Percentiles rank a stretch among this genome's conserved stretches.
Evolutionary conservation across 139 green algal genomes (phyloP).

Genomic region (Microglena sp.): DNA sequence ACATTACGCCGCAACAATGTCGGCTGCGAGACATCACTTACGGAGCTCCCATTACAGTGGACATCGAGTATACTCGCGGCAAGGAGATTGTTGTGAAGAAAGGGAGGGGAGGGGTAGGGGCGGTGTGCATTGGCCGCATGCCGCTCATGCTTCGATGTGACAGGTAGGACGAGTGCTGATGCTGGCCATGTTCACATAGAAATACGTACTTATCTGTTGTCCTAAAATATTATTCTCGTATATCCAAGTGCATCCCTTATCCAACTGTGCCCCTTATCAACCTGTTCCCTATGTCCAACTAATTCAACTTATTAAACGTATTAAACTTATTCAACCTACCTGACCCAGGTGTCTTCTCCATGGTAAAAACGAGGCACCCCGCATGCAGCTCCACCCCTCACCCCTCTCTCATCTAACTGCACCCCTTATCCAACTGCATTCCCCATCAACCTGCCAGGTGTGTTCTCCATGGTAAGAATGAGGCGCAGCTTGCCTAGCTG

Average conservation of each 20-base stretch:
- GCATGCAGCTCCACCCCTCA: background rate
- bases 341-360: too few relatives aligned
- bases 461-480: constrained; percentile 57
- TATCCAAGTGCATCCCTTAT: background rate
- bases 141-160: constrained; percentile 95
- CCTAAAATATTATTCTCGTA: background rate
- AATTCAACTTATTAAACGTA: too few relatives aligned
- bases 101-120: constrained; percentile 62
- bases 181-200: background rate
- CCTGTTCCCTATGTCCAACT: too few relatives aligned
- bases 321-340: too few relatives aligned
- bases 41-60: constrained; percentile 88
- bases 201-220: background rate
- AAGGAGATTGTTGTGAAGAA: constrained; percentile 81
- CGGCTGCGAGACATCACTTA: constrained; percentile 94
- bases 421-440: too few relatives aligned
- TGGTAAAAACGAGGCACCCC: background rate
- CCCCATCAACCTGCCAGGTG: constrained; percentile 38
- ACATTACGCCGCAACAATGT: constrained; percentile 96
- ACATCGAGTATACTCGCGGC: constrained; percentile 92
- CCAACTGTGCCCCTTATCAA: too few relatives aligned
- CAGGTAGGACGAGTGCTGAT: constrained; percentile 34
- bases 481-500: constrained; percentile 77
- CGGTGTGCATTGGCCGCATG: constrained; percentile 86
- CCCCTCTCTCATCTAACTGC: background rate